These are phyloP conservation scores for Coemansia sp. DNA, from an alignment of 192 early-diverging fungal genomes.

Conservation along the genomic window DNA sequence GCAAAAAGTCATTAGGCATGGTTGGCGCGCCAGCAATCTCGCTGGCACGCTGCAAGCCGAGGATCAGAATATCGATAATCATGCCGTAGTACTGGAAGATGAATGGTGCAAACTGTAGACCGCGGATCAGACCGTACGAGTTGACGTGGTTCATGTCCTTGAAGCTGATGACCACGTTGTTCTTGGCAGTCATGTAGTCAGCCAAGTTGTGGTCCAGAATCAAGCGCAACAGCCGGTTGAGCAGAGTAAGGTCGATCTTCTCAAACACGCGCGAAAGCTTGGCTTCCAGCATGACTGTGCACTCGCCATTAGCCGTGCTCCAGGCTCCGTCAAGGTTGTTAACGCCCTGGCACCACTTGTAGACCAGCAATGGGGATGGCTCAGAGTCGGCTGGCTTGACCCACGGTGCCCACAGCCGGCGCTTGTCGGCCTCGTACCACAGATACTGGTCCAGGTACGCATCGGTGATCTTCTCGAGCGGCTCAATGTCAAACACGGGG, in stretches of 20 bases:
- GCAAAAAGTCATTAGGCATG: constrained; percentile 95
- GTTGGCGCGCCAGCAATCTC: constrained; percentile 96
- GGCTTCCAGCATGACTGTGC: constrained; percentile 97
- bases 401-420: constrained; percentile 98
- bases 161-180: constrained; percentile 96
- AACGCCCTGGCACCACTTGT: constrained; percentile 98
- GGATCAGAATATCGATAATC: constrained; percentile 90
- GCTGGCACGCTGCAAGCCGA: constrained; percentile 91
- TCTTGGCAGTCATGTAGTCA: constrained; percentile 99
- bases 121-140: constrained; percentile 94
- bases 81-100: constrained; percentile 99
- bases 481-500: constrained; percentile 97
- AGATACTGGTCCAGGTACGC: constrained; percentile 99
- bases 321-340: constrained; percentile 97
- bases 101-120: constrained; percentile 97
- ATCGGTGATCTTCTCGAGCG: constrained; percentile 99
- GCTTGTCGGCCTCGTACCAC: constrained; percentile 99
- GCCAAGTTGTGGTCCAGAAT: constrained; percentile 99
- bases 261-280: constrained; percentile 90
- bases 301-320: constrained; percentile 88
- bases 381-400: constrained; percentile 98
- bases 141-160: constrained; percentile 99
- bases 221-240: constrained; percentile 90
- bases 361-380: constrained; percentile 94
- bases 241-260: constrained; percentile 96